phyloP scores from a whole-genome alignment of 768 basidiomycete species.

The Tylopilus subfusipes region DNA sequence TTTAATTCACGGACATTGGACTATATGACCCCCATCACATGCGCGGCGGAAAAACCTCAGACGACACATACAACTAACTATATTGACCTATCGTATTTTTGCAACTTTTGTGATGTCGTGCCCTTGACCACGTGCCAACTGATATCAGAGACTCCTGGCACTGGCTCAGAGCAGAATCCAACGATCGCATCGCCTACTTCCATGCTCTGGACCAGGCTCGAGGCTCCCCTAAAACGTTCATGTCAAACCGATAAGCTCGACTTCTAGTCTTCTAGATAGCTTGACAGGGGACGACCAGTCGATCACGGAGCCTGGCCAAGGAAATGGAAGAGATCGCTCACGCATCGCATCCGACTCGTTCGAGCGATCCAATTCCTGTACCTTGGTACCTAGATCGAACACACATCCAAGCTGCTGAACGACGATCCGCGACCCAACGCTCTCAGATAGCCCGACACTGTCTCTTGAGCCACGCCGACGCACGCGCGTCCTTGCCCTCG shows the following conservation, averaged over 20 bases:
- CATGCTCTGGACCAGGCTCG: neutral
- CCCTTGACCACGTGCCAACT: too few relatives aligned
- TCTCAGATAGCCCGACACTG: constrained; percentile 15
- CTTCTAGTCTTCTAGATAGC: neutral
- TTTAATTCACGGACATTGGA: too few relatives aligned
- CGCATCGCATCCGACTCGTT: neutral
- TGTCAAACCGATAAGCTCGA: too few relatives aligned
- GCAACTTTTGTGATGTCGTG: too few relatives aligned
- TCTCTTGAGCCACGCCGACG: constrained; percentile 23
- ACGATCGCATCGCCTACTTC: neutral
- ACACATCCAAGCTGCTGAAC: neutral
- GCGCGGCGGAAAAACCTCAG: too few relatives aligned
- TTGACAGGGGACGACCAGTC: neutral
- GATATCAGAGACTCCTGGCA: too few relatives aligned
- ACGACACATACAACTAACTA: too few relatives aligned
- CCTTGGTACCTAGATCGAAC: neutral
- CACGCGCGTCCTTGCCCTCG: constrained; percentile 29
- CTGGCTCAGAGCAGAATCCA: too few relatives aligned
- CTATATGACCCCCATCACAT: too few relatives aligned
- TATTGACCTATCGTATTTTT: too few relatives aligned
- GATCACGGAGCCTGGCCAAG: neutral
- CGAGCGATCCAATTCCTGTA: neutral
- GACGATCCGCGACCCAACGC: neutral
- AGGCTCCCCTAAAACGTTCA: neutral
- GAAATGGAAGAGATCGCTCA: neutral